A percentile compares a stretch with the other conserved stretches of the same genome.
Conservation (phyloP, 495 filamentous ascomycete genomes). For the Hyaloscypha variabilis region DNA sequence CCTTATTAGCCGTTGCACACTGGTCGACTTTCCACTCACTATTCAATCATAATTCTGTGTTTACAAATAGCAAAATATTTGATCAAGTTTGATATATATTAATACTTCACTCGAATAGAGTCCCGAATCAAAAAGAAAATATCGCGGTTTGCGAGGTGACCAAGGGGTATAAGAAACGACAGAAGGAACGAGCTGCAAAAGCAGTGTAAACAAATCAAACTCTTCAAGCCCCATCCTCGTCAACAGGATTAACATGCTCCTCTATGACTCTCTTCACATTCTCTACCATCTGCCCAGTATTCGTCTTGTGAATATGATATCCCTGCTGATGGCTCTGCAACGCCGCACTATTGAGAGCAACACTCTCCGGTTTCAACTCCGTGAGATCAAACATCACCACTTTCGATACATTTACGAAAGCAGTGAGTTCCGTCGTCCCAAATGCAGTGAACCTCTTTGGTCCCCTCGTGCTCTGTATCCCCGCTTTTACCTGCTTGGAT, state of each 20-base stretch:
- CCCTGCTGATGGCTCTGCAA: conserved; percentile 10
- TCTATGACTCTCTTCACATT: neutral
- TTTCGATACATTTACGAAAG: neutral
- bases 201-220: neutral
- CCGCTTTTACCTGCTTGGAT: conserved; percentile 11
- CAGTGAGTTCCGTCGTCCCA: neutral
- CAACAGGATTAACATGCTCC: conserved; percentile 11
- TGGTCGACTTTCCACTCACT: no score
- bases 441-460: conserved; percentile 7
- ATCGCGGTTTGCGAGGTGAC: neutral
- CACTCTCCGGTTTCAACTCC: conserved; percentile 3
- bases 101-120: no score
- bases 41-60: no score
- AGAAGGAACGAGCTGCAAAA: neutral
- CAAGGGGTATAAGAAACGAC: neutral
- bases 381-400: conserved; percentile 6
- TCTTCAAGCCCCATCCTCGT: neutral
- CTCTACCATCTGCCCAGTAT: neutral
- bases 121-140: no score
- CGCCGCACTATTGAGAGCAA: conserved; percentile 1
- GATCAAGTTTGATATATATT: no score
- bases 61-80: no score
- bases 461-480: neutral
- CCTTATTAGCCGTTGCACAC: no score
- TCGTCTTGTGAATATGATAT: neutral